A percentile compares a stretch with the other conserved stretches of the same genome.
These are phyloP conservation scores for Schizochytrium sp. DNA, from an alignment of 108 stramenopile genomes.

Conservation along the genomic window DNA sequence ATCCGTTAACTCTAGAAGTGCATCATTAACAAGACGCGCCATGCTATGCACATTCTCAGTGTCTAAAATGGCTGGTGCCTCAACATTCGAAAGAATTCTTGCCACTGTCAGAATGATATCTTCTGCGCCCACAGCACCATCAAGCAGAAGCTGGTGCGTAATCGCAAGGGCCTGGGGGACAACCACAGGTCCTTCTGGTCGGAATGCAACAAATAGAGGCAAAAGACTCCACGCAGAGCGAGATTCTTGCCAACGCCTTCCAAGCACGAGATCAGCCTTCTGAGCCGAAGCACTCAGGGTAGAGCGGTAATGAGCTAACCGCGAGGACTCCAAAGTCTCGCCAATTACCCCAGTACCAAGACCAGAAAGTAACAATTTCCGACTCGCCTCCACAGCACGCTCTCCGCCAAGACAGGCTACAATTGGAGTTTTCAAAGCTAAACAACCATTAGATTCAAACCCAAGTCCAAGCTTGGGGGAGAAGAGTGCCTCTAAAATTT, in stretches of 20 bases:
- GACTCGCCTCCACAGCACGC: constrained; percentile 11
- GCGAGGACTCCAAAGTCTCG: neutral
- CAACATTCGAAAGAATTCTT: neutral
- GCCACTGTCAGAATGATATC: neutral
- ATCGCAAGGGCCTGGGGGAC: constrained; percentile 1
- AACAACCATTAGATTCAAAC: neutral
- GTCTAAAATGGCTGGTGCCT: neutral
- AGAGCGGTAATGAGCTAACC: neutral
- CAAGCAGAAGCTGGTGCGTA: neutral
- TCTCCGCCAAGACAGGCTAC: constrained; percentile 43
- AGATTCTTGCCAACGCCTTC: neutral
- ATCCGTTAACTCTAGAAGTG: neutral
- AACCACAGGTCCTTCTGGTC: neutral
- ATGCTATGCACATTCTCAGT: neutral
- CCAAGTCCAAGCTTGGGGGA: neutral
- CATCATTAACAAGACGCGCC: neutral
- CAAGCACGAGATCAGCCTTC: neutral
- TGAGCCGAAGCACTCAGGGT: neutral
- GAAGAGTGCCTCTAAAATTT: neutral
- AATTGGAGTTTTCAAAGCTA: neutral
- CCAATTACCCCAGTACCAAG: neutral
- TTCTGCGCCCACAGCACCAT: neutral
- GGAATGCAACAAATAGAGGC: neutral
- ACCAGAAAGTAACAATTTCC: neutral
- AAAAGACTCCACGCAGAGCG: constrained; percentile 26